Evolutionary conservation across 2,329 filamentous ascomycete species (phyloP).

Genomic region (Microdochium paspali): DNA sequence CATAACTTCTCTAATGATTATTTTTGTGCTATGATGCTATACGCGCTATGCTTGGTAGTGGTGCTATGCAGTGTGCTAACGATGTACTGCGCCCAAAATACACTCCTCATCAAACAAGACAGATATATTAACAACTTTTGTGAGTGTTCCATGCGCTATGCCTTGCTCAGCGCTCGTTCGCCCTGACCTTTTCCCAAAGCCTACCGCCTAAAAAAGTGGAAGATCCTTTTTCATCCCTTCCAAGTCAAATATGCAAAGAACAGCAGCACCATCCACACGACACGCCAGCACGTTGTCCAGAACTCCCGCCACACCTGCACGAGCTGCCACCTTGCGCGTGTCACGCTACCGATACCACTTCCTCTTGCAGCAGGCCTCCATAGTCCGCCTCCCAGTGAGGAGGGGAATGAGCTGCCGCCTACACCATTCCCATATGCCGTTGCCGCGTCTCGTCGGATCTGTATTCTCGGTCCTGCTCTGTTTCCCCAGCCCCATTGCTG

Average conservation of each 20-base stretch:
- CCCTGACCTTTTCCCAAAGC: too few species aligned
- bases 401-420: conserved; percentile 12
- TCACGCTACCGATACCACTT: too few species aligned
- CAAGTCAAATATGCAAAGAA: conserved; percentile 62
- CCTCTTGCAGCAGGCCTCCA: conserved; percentile 14
- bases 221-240: conserved; percentile 40
- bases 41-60: too few species aligned
- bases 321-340: conserved; percentile 4
- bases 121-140: too few species aligned
- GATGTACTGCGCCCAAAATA: too few species aligned
- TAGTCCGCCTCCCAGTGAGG: conserved; percentile 5
- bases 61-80: too few species aligned
- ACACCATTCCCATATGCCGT: conserved; percentile 19
- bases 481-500: conserved; percentile 27
- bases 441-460: conserved; percentile 33
- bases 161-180: too few species aligned
- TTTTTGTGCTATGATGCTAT: too few species aligned
- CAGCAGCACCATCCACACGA: conserved; percentile 51
- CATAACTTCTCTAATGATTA: too few species aligned
- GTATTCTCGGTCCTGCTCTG: conserved; percentile 42
- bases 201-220: neutral
- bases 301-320: conserved; percentile 47
- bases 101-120: too few species aligned
- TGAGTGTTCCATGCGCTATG: too few species aligned
- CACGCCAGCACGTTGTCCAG: conserved; percentile 48